phyloP scores from a whole-genome alignment of 495 filamentous ascomycete species.

The Platismatia glauca region DNA sequence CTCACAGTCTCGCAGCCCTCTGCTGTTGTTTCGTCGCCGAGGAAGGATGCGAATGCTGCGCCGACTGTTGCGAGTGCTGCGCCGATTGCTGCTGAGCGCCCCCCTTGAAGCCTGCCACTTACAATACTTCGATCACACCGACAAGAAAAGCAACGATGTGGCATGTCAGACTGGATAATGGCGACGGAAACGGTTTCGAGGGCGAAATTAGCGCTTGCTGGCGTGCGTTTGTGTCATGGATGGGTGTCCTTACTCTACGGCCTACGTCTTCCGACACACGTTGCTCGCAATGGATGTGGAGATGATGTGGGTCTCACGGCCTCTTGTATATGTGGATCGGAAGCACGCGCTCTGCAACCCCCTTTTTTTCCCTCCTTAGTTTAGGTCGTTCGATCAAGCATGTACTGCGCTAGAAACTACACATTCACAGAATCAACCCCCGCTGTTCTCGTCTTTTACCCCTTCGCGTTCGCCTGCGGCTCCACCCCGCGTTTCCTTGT shows the following conservation, averaged over 20 bases:
- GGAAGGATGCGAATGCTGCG: conserved; percentile 70
- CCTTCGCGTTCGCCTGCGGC: neutral
- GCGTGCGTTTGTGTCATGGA: neutral
- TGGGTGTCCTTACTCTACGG: neutral
- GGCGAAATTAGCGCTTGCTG: neutral
- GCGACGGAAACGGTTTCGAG: neutral
- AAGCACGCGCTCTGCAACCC: neutral
- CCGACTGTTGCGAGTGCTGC: conserved; percentile 56
- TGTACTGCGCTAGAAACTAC: neutral
- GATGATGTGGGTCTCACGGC: neutral
- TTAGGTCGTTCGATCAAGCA: neutral
- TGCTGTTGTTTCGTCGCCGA: conserved; percentile 76
- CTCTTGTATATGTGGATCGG: neutral
- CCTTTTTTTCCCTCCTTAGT: neutral
- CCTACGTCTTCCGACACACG: neutral
- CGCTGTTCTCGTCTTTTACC: neutral
- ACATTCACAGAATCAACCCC: neutral
- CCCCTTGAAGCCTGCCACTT: neutral
- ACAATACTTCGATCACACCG: neutral
- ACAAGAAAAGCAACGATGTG: neutral
- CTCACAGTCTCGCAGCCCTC: conserved; percentile 50
- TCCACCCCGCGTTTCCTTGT: neutral
- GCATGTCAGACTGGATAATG: neutral
- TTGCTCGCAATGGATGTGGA: conserved; percentile 1
- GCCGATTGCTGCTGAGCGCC: conserved; percentile 16